These are phyloP conservation scores for Silene noctiflora DNA, from an alignment of 179 eudicot species.

Conservation along the genomic window DNA sequence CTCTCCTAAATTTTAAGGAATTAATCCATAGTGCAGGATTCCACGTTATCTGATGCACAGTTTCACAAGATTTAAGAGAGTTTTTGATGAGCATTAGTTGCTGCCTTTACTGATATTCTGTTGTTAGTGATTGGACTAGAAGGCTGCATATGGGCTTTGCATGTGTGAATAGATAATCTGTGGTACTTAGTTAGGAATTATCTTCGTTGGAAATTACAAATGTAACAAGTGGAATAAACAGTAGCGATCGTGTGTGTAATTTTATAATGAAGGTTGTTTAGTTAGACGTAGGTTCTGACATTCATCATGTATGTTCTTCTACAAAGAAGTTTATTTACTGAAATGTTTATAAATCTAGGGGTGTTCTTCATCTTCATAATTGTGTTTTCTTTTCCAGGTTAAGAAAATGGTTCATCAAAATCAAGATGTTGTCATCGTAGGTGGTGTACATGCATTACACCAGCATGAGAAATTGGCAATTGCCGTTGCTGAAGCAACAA, in stretches of 20 bases:
- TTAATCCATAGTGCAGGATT: neutral
- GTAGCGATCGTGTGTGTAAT: neutral
- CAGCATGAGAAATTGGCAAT: slow-evolving; percentile 93
- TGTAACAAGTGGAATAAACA: neutral
- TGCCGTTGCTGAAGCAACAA: slow-evolving; percentile 93
- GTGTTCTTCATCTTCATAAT: neutral
- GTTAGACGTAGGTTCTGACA: neutral
- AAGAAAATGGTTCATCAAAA: slow-evolving; percentile 85
- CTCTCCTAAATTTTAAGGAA: neutral
- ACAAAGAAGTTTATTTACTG: slow-evolving; percentile 5
- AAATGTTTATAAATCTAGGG: neutral
- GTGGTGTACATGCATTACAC: slow-evolving; percentile 80
- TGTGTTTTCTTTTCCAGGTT: slow-evolving; percentile 41
- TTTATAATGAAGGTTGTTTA: slow-evolving; percentile 6
- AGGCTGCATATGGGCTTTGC: neutral
- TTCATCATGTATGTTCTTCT: slow-evolving; percentile 6
- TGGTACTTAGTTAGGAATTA: neutral
- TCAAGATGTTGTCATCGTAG: slow-evolving; percentile 88
- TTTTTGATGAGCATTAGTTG: neutral
- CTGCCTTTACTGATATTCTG: neutral
- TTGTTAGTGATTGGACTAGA: neutral
- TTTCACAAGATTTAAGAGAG: too few relatives aligned
- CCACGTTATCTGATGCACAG: neutral
- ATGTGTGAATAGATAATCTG: neutral
- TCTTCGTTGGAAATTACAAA: slow-evolving; percentile 3